Evolutionary conservation across 108 stramenopile genomes (phyloP).

Genomic region (Cyclotella choctawhatcheeana): DNA sequence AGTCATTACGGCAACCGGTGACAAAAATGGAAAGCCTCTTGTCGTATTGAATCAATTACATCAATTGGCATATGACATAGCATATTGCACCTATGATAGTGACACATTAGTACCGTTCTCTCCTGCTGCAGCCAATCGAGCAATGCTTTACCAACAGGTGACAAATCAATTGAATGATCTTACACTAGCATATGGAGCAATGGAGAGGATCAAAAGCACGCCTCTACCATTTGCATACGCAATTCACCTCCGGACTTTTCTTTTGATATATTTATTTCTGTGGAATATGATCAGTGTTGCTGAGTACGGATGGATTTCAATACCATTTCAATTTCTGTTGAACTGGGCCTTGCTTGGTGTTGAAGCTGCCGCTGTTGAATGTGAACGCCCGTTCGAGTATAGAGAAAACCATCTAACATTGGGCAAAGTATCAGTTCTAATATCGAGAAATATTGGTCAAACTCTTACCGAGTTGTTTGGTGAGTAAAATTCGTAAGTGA

Average conservation of each 20-base stretch:
- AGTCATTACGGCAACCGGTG: conserved; percentile 28
- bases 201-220: conserved; percentile 77
- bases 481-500: conserved; percentile 2
- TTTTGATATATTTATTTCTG: conserved; percentile 63
- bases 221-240: conserved; percentile 81
- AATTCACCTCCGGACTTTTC: conserved; percentile 70
- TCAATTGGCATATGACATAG: conserved; percentile 43
- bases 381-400: conserved; percentile 49
- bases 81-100: conserved; percentile 9
- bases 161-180: conserved; percentile 52
- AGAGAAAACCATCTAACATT: conserved; percentile 48
- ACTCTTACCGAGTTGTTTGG: conserved; percentile 24
- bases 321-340: conserved; percentile 32
- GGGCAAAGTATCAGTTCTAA: conserved; percentile 33
- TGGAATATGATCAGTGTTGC: conserved; percentile 48
- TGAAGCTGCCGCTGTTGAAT: conserved; percentile 56
- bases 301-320: conserved; percentile 43
- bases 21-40: conserved; percentile 41
- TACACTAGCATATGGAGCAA: conserved; percentile 54
- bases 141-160: conserved; percentile 40
- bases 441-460: conserved; percentile 37
- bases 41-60: conserved; percentile 53
- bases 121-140: conserved; percentile 25
- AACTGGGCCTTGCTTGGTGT: conserved; percentile 53
- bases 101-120: neutral